Evolutionary conservation across 192 early-diverging fungal species (phyloP), one percentile per base, ranked within the genome.

Genomic region (Coemansia aciculifera): DNA sequence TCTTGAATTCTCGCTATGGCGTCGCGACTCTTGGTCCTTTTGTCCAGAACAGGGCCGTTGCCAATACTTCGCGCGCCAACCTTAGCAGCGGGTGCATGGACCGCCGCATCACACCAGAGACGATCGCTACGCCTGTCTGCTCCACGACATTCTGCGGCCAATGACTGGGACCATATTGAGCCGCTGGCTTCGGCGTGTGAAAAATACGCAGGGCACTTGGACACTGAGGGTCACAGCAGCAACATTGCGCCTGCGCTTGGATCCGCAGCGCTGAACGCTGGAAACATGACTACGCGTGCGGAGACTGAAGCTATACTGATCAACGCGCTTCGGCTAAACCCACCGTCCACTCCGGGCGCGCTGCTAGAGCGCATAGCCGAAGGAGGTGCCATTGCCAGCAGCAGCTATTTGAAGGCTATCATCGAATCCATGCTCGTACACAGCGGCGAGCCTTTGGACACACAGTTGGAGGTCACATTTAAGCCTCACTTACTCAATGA

Each of bases 301-400:
- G 29, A 57, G 29, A 19, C 40, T 5, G 36, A 56, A 9, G 76
- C 65, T 10, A 63, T 78, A 11, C 59, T 78, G 12, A 31, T 67
- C 6, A 59, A 59, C 54, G 71, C 67, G 2, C 48, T 78, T 34
- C 6, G 17, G 11, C 62, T 40, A 4, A 63, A 43, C 21, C 78
- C 78, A 24, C 69, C 66, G 12, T 11, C 12, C 5, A 67, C 59
- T 19, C 65, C 78, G 4, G 48, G 64, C 7, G 39, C 56, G 13
- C 48, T 72, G 12, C 40, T 80, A 34, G 68, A 65, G 3, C 78
- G 68, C 66, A 71, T 80, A 62, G 60, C 72, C 12, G 64, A 80
- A 31, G 69, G 59, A 0, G 69, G 72, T 7, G 57, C 78, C 3
- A 72, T 69, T 34, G 48, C 56, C 19, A 72, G 67, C 57, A 59